A percentile compares a stretch with the other conserved stretches of the same genome.
These are phyloP conservation scores for Chloropicon primus DNA, from an alignment of 139 green algal species.

Conservation along the genomic window DNA sequence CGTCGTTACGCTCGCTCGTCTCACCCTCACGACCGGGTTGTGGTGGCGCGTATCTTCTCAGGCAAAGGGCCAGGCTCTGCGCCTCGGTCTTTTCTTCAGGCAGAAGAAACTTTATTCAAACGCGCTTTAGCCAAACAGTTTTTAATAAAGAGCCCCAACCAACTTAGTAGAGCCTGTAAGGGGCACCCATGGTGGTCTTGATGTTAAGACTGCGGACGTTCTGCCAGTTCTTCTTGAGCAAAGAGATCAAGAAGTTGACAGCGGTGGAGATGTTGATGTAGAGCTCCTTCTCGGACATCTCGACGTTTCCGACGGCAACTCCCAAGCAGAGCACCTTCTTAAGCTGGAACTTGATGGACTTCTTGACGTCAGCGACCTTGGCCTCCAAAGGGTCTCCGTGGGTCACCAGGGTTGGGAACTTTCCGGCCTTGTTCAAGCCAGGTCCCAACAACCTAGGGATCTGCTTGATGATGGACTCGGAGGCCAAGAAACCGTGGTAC, in stretches of 20 bases:
- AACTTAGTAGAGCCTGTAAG: constrained; percentile 78
- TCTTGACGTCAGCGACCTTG: constrained; percentile 86
- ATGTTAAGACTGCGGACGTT: constrained; percentile 95
- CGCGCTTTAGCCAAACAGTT: too few species aligned
- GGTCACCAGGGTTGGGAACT: constrained; percentile 86
- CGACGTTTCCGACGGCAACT: constrained; percentile 87
- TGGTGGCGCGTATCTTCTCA: too few species aligned
- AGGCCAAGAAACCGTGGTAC: constrained; percentile 93
- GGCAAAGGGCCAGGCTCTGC: too few species aligned
- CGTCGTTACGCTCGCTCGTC: too few species aligned
- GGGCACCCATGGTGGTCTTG: constrained; percentile 95
- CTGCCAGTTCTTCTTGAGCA: constrained; percentile 99
- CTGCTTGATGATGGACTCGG: constrained; percentile 97
- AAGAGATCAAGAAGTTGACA: constrained; percentile 97
- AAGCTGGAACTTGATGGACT: constrained; percentile 97
- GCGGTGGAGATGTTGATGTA: constrained; percentile 69
- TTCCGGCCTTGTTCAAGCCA: constrained; percentile 98
- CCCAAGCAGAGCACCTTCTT: constrained; percentile 99
- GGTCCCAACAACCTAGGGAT: constrained; percentile 93
- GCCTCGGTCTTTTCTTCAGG: too few species aligned
- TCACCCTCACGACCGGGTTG: too few species aligned
- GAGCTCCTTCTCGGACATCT: constrained; percentile 75
- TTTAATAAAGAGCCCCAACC: background rate
- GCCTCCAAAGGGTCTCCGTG: constrained; percentile 60
- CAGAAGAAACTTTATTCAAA: too few species aligned